Conservation (phyloP, 805 yeast species). For the Candida endomychidarum region DNA sequence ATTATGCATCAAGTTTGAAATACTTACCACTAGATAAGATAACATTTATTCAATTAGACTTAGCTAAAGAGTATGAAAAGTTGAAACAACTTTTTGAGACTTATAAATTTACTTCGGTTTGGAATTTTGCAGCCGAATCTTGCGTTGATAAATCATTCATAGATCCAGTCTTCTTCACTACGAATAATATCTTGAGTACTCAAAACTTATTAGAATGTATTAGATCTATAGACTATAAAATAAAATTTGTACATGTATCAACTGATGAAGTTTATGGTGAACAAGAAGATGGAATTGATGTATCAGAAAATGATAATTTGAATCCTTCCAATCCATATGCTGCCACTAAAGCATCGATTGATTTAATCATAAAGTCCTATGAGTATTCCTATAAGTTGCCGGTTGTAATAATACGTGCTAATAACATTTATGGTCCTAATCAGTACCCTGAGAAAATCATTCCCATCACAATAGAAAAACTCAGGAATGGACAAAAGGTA, state of each 20-base stretch:
- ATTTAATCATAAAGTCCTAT: conserved; percentile 48
- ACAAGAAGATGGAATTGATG: conserved; percentile 18
- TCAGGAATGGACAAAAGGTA: conserved; percentile 25
- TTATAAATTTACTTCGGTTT: conserved; percentile 23
- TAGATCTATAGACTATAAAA: conserved; percentile 17
- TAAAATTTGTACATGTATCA: conserved; percentile 46
- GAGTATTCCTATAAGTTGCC: conserved; percentile 43
- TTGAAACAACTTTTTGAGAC: conserved; percentile 19
- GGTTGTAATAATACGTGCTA: conserved; percentile 43
- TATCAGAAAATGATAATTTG: conserved; percentile 37
- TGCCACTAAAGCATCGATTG: conserved; percentile 56
- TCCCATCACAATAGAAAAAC: conserved; percentile 27
- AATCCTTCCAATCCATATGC: conserved; percentile 58
- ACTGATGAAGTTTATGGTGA: conserved; percentile 65
- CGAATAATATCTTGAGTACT: conserved; percentile 47
- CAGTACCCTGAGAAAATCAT: conserved; percentile 58
- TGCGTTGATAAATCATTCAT: conserved; percentile 53
- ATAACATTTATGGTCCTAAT: conserved; percentile 53
- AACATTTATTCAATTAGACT: conserved; percentile 31
- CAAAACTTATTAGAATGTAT: conserved; percentile 47
- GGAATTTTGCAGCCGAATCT: conserved; percentile 57
- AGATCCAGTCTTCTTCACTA: conserved; percentile 43
- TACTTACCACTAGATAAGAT: conserved; percentile 19
- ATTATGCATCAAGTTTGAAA: conserved; percentile 39
- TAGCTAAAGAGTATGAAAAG: conserved; percentile 25